Percentiles rank a stretch among this genome's conserved stretches.
Evolutionary conservation across 139 green algal species (phyloP).

Genomic region (Coccomyxa sp.): DNA sequence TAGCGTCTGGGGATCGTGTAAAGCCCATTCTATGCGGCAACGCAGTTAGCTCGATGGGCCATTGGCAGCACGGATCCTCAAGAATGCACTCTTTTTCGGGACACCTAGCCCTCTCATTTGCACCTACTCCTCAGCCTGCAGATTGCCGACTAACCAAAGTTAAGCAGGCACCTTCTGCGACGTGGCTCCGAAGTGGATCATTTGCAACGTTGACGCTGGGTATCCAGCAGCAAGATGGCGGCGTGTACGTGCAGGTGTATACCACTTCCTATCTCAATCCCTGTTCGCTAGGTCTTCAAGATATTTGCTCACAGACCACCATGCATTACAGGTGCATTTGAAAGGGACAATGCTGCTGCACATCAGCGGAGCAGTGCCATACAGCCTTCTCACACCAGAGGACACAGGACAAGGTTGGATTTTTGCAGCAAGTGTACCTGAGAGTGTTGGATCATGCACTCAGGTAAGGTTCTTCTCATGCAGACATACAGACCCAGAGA

Average conservation of each 20-base stretch:
- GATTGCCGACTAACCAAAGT: neutral
- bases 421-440: neutral
- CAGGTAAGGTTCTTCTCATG: neutral
- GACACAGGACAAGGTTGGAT: neutral
- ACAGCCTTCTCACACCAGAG: constrained; percentile 1
- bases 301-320: neutral
- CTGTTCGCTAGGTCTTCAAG: neutral
- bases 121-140: too few species aligned
- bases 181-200: neutral
- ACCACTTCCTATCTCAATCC: neutral
- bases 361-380: neutral
- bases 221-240: neutral
- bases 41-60: too few species aligned
- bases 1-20: too few species aligned
- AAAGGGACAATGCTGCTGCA: neutral
- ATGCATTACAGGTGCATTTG: neutral
- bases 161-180: neutral
- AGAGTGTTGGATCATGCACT: neutral
- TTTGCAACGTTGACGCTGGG: neutral
- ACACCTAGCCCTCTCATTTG: too few species aligned
- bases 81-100: too few species aligned
- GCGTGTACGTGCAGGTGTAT: neutral
- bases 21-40: too few species aligned
- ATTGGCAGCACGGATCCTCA: too few species aligned
- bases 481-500: too few species aligned